Base-by-base conservation (phyloP, 768 basidiomycete genomes). In the Hydnomerulius pinastri region DNA sequence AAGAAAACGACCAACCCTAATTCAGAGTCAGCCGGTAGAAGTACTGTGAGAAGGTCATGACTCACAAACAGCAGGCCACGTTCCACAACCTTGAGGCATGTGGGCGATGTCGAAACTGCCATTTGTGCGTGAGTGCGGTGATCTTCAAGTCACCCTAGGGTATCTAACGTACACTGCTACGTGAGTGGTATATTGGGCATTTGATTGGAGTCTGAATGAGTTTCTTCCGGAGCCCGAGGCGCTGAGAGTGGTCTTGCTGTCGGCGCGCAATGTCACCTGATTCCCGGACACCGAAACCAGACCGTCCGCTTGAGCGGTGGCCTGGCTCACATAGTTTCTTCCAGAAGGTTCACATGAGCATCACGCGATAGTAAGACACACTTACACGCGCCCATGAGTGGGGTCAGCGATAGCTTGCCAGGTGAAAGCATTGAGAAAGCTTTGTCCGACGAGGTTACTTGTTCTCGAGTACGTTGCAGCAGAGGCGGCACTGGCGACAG, bases 251-350 rank as follows among this genome's bases (percentile, higher is more conserved):
- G 73, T 71, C 13, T 54, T 63, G 35, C 62, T 24, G 33, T 74
- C 73, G 4, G 70, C 66, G 1, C 67, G 60, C 18, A 74, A 48
- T 12, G 58, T 65, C 12, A 73, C 60, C 4, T 56, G 52, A 54
- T 79, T 71, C 13, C 73, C 75, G 13, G 73, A 74, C 3, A 83
- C 72, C 51, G 71, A 85, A 3, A 83, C 85, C 42, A 90, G 61
- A 57, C 87, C 85, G 42, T 76, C 62, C 11, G 69, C 66, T 21
- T 71, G 51, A 0, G 87, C 86, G 0, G 80, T 82, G 2, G 65
- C 62, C 47, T 76, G 65, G 52, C 61, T 55, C 48, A 81, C 74
- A 50, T 80, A 80, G 50, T 73, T 72, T 30, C 73, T 77, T 53
- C 32, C 2, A 18, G 27, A 32, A 21, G 21, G 18, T 10, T 54